Evolutionary conservation across 2,329 filamentous ascomycete species (phyloP).

Genomic region (Ascochyta pisi): DNA sequence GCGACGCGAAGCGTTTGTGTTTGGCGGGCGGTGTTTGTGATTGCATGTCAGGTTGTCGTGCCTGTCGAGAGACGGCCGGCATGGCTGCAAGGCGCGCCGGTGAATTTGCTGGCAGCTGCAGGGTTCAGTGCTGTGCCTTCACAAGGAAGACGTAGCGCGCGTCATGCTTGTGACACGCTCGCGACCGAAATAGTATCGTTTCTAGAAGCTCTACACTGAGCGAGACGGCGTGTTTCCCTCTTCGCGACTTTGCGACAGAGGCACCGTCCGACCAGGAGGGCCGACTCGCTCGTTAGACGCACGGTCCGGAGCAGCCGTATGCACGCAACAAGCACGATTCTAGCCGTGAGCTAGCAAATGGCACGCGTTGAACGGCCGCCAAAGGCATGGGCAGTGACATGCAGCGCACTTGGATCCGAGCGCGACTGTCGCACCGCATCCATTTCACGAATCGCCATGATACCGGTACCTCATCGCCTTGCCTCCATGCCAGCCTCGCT

Average conservation of each 20-base stretch:
- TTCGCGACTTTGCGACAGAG: conserved; percentile 12
- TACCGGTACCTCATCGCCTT: background rate
- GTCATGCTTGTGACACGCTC: conserved; percentile 29
- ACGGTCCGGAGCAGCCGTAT: conserved; percentile 9
- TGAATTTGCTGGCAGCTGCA: conserved; percentile 19
- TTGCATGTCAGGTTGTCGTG: conserved; percentile 18
- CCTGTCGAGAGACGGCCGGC: conserved; percentile 13
- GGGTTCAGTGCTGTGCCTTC: conserved; percentile 17
- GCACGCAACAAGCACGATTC: conserved; percentile 2
- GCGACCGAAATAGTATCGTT: conserved; percentile 10
- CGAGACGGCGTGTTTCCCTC: conserved; percentile 11
- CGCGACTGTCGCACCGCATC: conserved; percentile 4
- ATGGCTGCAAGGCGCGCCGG: conserved; percentile 20
- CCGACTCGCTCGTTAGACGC: conserved; percentile 14
- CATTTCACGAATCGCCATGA: conserved; percentile 7
- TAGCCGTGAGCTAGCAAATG: conserved; percentile 14
- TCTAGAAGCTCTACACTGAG: conserved; percentile 8
- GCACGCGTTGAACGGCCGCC: conserved; percentile 9
- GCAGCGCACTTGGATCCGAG: conserved; percentile 1
- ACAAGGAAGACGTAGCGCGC: conserved; percentile 23
- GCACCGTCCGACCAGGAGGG: conserved; percentile 7
- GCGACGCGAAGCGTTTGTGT: conserved; percentile 34
- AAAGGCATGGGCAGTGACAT: conserved; percentile 1
- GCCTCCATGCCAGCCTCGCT: background rate
- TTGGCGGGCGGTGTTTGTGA: conserved; percentile 27